Conservation (phyloP, 2,329 filamentous ascomycete species). For the Fonsecaea multimorphosa region DNA sequence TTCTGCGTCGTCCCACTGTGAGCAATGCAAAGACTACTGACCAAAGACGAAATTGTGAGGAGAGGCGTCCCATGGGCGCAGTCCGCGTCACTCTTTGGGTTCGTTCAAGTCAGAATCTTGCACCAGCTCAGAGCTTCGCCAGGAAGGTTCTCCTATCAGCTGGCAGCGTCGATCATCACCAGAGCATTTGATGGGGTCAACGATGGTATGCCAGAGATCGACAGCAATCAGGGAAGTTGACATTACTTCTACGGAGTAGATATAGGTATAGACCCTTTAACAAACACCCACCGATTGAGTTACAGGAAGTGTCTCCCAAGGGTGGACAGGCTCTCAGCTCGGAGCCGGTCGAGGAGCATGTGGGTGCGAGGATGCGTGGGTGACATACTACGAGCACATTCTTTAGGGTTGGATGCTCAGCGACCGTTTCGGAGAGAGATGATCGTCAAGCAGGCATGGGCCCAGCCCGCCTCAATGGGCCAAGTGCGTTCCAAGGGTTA, state of each 20-base stretch:
- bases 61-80: conserved; percentile 41
- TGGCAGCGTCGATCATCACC: conserved; percentile 53
- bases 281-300: neutral
- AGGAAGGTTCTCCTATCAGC: conserved; percentile 55
- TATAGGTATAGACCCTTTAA: conserved; percentile 2
- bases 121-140: conserved; percentile 42
- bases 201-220: neutral
- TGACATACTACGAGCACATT: neutral
- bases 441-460: neutral
- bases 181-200: conserved; percentile 48
- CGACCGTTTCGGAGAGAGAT: neutral
- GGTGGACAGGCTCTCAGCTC: neutral
- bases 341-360: too few relatives aligned
- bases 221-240: conserved; percentile 21
- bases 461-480: neutral
- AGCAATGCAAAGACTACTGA: neutral
- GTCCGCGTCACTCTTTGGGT: conserved; percentile 66
- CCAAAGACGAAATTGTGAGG: conserved; percentile 43
- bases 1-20: conserved; percentile 44
- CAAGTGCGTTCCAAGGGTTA: neutral
- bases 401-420: neutral
- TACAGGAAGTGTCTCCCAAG: neutral
- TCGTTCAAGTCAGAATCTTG: conserved; percentile 60
- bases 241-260: conserved; percentile 19
- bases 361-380: too few relatives aligned